Evolutionary conservation across 352 stramenopile species (phyloP).

Genomic region (Globisporangium perplexum): DNA sequence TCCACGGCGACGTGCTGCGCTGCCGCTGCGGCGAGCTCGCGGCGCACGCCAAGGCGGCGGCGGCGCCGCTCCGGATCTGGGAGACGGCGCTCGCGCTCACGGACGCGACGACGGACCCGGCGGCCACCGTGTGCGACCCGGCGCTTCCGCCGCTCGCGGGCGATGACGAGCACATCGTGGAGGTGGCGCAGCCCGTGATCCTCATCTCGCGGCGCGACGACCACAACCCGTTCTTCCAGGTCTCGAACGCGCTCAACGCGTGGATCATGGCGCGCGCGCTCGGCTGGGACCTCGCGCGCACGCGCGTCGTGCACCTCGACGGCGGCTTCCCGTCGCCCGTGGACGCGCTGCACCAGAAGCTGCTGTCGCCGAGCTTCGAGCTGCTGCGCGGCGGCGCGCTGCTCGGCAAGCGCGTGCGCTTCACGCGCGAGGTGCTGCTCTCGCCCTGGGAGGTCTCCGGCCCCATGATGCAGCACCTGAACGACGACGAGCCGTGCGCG

Average conservation of each 20-base stretch:
- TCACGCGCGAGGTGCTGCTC: conserved; percentile 31
- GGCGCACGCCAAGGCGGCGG: neutral
- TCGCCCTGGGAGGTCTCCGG: conserved; percentile 45
- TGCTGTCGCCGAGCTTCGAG: conserved; percentile 17
- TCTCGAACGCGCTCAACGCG: conserved; percentile 20
- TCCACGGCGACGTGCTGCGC: conserved; percentile 1
- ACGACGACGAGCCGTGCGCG: conserved; percentile 54
- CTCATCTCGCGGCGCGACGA: conserved; percentile 22
- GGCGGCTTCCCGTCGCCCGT: conserved; percentile 14
- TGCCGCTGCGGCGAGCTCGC: conserved; percentile 6
- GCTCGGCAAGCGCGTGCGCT: conserved; percentile 16
- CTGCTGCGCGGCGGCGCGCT: conserved; percentile 13
- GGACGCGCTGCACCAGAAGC: conserved; percentile 18
- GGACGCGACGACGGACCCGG: conserved; percentile 2
- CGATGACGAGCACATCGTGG: neutral
- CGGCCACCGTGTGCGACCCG: conserved; percentile 7
- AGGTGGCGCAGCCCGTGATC: conserved; percentile 7
- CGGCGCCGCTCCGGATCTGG: conserved; percentile 3
- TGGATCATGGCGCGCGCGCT: conserved; percentile 20
- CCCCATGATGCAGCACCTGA: conserved; percentile 64
- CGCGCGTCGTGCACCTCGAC: conserved; percentile 25
- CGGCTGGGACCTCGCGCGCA: conserved; percentile 9
- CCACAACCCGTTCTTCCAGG: conserved; percentile 32
- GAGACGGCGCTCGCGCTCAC: conserved; percentile 5
- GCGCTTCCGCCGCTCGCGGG: neutral